Percentiles rank a stretch among this genome's conserved stretches.
Conservation (phyloP, 345 rosid genomes). For the Turritis glabra region DNA sequence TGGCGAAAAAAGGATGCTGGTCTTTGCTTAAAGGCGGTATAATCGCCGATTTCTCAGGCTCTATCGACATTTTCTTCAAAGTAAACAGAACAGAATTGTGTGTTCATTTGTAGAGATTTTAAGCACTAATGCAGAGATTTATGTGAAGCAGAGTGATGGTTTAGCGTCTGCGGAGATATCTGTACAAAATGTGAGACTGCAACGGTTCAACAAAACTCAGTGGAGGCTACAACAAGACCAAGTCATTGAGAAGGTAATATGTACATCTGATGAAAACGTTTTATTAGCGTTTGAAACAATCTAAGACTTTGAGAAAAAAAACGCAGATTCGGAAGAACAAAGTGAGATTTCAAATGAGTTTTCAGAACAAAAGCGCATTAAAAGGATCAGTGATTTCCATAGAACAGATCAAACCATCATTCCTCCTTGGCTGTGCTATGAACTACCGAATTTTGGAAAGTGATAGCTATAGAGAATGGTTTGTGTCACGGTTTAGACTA, state of each 20-base stretch:
- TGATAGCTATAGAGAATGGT: constrained; percentile 61
- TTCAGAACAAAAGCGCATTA: constrained; percentile 41
- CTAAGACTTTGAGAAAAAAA: background rate
- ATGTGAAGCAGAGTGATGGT: constrained; percentile 43
- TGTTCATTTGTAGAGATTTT: background rate
- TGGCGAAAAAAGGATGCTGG: constrained; percentile 69
- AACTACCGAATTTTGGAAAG: constrained; percentile 57
- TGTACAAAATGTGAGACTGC: constrained; percentile 56
- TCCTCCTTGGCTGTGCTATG: constrained; percentile 75
- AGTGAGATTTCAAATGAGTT: constrained; percentile 51
- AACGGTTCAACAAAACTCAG: constrained; percentile 57
- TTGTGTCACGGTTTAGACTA: constrained; percentile 58
- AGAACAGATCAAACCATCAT: constrained; percentile 46
- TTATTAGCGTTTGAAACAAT: background rate
- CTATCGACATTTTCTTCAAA: constrained; percentile 51
- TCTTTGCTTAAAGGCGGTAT: constrained; percentile 72
- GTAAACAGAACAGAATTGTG: constrained; percentile 20
- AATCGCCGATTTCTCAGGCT: constrained; percentile 45
- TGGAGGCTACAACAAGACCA: constrained; percentile 72
- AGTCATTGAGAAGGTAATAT: constrained; percentile 49
- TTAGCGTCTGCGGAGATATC: constrained; percentile 41
- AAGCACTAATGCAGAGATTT: background rate
- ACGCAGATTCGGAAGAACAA: constrained; percentile 59
- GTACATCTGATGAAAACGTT: background rate
- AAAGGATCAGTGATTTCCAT: constrained; percentile 52